Conservation (phyloP, 2,329 filamentous ascomycete genomes). For the Ciborinia camelliae region DNA sequence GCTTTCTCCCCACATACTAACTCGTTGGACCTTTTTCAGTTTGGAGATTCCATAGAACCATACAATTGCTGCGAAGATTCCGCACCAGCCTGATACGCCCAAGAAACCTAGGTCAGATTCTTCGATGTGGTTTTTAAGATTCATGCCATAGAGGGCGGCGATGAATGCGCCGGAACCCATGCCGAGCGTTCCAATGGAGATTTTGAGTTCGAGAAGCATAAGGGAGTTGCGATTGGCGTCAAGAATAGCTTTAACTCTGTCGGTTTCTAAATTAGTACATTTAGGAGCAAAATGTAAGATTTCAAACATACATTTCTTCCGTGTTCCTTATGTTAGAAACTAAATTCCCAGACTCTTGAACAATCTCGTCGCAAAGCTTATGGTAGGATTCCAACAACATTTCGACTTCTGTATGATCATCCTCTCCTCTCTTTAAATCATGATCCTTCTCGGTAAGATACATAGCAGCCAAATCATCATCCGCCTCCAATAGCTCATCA, state of each 20-base stretch:
- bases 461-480: conserved; percentile 93
- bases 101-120: conserved; percentile 85
- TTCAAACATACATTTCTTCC: conserved; percentile 79
- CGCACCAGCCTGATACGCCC: conserved; percentile 67
- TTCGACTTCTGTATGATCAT: conserved; percentile 95
- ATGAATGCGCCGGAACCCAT: conserved; percentile 92
- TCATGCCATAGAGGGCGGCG: conserved; percentile 99
- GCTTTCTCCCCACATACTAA: conserved; percentile 67
- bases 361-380: conserved; percentile 96
- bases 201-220: conserved; percentile 95
- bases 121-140: conserved; percentile 97
- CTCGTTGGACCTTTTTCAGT: conserved; percentile 78
- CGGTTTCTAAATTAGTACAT: not conserved
- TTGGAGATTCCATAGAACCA: conserved; percentile 81
- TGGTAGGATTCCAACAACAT: conserved; percentile 97
- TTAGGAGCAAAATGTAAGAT: not conserved
- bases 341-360: conserved; percentile 88
- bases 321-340: conserved; percentile 96
- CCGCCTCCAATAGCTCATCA: conserved; percentile 90
- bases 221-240: conserved; percentile 97
- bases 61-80: conserved; percentile 70
- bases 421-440: conserved; percentile 67
- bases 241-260: conserved; percentile 88
- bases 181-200: conserved; percentile 92
- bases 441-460: conserved; percentile 86